Percentiles rank a stretch among this genome's conserved stretches.
Conservation (phyloP, 768 basidiomycete species). For the Russula sp. region DNA sequence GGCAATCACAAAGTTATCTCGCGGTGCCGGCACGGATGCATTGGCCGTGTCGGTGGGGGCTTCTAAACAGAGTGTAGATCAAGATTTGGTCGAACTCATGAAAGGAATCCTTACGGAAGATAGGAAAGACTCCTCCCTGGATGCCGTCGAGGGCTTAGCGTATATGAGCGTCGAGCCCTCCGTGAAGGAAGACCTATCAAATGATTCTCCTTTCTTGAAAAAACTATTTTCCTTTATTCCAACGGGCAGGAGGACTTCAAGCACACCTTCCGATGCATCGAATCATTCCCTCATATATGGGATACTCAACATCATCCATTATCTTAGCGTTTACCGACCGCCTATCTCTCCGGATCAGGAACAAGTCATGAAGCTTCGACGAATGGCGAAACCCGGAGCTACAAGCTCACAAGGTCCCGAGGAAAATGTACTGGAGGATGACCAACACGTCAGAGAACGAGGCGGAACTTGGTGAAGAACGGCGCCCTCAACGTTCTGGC, state of each 20-base stretch:
- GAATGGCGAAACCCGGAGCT: constrained; percentile 54
- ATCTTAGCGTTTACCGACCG: constrained; percentile 69
- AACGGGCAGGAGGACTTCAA: constrained; percentile 26
- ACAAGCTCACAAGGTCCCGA: constrained; percentile 24
- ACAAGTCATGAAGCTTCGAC: constrained; percentile 75
- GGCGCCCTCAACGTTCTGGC: constrained; percentile 66
- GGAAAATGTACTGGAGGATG: constrained; percentile 51
- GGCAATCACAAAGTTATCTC: constrained; percentile 74
- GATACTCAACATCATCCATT: constrained; percentile 67
- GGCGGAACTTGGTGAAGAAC: constrained; percentile 53
- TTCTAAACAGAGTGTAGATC: constrained; percentile 16
- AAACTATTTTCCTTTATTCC: constrained; percentile 39
- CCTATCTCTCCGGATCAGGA: constrained; percentile 74
- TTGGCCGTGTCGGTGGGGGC: constrained; percentile 20
- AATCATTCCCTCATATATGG: constrained; percentile 71
- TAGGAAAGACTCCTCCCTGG: constrained; percentile 42
- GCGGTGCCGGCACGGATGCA: constrained; percentile 52
- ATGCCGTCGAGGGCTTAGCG: constrained; percentile 79
- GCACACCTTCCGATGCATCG: constrained; percentile 31
- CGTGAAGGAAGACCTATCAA: constrained; percentile 59
- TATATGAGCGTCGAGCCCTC: constrained; percentile 63
- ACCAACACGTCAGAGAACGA: constrained; percentile 60
- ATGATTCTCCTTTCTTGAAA: constrained; percentile 50
- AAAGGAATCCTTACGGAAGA: constrained; percentile 33
- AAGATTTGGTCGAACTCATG: constrained; percentile 32